These are phyloP conservation scores for Kuraishia hungarica DNA, from an alignment of 805 yeast genomes.

Conservation along the genomic window DNA sequence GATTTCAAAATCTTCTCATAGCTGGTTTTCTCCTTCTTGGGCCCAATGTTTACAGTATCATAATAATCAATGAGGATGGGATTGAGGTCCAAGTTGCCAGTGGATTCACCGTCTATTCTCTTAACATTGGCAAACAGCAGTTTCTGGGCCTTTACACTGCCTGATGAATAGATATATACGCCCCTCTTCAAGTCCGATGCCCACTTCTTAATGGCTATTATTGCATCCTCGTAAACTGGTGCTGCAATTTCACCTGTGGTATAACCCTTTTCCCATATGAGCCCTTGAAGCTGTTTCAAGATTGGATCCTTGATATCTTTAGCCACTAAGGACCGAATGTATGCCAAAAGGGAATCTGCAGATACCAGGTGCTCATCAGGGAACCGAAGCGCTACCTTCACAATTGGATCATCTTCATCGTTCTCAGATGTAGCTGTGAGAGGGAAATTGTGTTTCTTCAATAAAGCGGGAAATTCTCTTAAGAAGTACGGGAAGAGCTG, in stretches of 20 bases:
- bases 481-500: conserved; percentile 70
- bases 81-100: conserved; percentile 39
- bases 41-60: conserved; percentile 81
- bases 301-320: conserved; percentile 71
- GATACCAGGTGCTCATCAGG: conserved; percentile 27
- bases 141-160: conserved; percentile 82
- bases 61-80: conserved; percentile 55
- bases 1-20: conserved; percentile 45
- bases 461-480: conserved; percentile 31
- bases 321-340: conserved; percentile 50
- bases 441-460: conserved; percentile 26
- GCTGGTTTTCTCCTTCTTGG: conserved; percentile 48
- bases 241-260: conserved; percentile 67
- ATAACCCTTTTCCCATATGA: conserved; percentile 77
- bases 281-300: conserved; percentile 75
- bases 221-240: conserved; percentile 70
- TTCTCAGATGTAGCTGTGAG: conserved; percentile 11
- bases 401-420: conserved; percentile 16
- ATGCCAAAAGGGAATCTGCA: conserved; percentile 25
- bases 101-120: conserved; percentile 6
- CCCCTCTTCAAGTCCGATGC: conserved; percentile 13
- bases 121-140: conserved; percentile 61
- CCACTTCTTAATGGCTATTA: conserved; percentile 43
- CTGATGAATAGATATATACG: conserved; percentile 79
- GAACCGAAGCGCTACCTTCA: conserved; percentile 31